Conservation (phyloP, 352 stramenopile species). For the Pythium rhizo-oryzae region DNA sequence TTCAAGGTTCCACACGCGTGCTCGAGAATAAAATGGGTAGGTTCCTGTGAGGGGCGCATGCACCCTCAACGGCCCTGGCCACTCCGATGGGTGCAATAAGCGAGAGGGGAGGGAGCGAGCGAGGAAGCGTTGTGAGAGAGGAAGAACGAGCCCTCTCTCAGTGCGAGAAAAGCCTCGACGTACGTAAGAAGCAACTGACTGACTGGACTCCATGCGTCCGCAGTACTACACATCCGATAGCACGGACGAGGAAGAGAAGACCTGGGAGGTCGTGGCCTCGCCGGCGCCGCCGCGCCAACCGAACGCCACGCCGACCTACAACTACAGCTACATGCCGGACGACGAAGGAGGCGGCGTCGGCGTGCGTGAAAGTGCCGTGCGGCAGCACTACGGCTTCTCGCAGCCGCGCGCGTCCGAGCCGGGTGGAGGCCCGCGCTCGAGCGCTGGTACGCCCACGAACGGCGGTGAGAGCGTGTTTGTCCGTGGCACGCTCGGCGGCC, state of each 20-base stretch:
- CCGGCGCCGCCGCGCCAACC: not conserved
- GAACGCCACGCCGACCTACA: conserved; percentile 17
- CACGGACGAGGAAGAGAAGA: conserved; percentile 22
- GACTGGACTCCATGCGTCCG: conserved; percentile 8
- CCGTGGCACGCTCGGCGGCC: conserved; percentile 46
- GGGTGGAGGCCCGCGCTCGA: not conserved
- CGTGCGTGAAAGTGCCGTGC: conserved; percentile 4
- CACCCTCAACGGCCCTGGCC: not conserved
- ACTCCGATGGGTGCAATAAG: conserved; percentile 1
- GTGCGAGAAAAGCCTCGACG: not conserved
- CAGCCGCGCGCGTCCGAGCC: conserved; percentile 12
- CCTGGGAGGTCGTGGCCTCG: conserved; percentile 14
- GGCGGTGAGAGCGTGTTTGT: conserved; percentile 34
- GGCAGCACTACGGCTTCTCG: not conserved
- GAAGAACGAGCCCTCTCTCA: not conserved
- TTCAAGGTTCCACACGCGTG: not conserved
- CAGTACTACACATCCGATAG: conserved; percentile 9
- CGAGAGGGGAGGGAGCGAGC: conserved; percentile 1
- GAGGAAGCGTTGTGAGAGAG: not conserved
- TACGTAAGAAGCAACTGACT: not conserved
- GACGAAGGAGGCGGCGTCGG: conserved; percentile 10
- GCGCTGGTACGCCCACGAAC: conserved; percentile 8
- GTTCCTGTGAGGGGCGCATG: not conserved
- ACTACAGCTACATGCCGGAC: conserved; percentile 24
- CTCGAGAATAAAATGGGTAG: not conserved